Base-by-base conservation (phyloP, 108 stramenopile species). In the Cyclotella sp. region DNA sequence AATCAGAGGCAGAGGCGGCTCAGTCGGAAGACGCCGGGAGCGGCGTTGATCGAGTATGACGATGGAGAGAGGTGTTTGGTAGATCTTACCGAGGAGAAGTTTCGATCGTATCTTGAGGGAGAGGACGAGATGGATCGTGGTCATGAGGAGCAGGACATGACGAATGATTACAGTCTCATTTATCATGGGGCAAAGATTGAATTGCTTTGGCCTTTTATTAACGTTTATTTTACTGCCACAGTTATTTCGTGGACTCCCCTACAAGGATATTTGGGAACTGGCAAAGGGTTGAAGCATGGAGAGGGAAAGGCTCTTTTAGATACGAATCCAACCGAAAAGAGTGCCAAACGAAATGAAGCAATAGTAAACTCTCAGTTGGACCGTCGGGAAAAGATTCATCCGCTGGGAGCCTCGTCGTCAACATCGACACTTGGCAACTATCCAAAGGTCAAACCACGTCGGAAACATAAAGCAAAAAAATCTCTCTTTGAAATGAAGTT, bases 11-110 rank as follows among this genome's bases (percentile, higher is more conserved):
- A 58, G 70, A 16, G 26, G 19, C 41, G 46, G 21, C 66, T 79
- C 19, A 73, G 58, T 43, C 34, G 46, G 16, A 53, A 41, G 6
- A 72, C 72, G 9, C 46, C 65, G 0, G 78, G 78, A 39, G 78
- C 72, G 15, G 78, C 78, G 22, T 64, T 79, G 21, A 79, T 79
- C n/a, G 78, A 79, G 29, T 79, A 79, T 46, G 72, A 73, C 27
- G 78, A 79, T 30, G 78, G 78, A 11, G 78, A 79, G 55, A 52
- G 57, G 27, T 49, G 68, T 28, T 71, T 70, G 57, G 72, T 79
- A 45, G 72, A 79, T 72, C 43, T 79, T 63, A 72, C 26, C 43
- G 46, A 59, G 45, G 78, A 79, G 66, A 79, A 30, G 40, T 79
- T 79, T 68, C 71, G 78, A 29, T 26, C 53, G 19, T 79, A 21